These are phyloP conservation scores for Cucurbita ficifolia DNA, from an alignment of 306 rosid species.

Conservation along the genomic window DNA sequence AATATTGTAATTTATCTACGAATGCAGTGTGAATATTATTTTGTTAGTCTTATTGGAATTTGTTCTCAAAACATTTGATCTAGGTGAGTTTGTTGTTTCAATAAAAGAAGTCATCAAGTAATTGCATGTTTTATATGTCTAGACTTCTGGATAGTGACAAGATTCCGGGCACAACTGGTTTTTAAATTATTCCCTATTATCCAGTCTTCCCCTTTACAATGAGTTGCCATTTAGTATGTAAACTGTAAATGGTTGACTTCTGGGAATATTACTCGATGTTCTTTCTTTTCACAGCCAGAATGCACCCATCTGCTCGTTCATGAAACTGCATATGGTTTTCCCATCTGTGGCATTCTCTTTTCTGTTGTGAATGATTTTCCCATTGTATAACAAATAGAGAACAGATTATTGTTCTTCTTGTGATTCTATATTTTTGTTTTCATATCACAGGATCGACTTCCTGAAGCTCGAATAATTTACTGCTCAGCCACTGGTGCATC, in stretches of 20 bases:
- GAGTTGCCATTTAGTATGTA: neutral
- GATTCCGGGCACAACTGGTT: neutral
- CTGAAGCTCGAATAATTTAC: slow-evolving; percentile 80
- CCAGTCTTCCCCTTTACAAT: neutral
- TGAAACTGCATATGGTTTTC: neutral
- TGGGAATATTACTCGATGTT: neutral
- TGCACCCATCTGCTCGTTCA: neutral
- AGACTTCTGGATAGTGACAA: neutral
- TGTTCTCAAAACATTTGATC: neutral
- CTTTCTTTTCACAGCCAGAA: neutral
- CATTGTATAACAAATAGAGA: neutral
- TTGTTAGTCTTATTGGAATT: neutral
- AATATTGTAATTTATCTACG: neutral
- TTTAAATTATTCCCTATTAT: neutral
- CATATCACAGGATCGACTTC: slow-evolving; percentile 60
- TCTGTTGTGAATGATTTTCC: neutral
- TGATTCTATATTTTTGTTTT: slow-evolving; percentile 4
- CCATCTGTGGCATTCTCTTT: neutral
- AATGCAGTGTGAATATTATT: neutral
- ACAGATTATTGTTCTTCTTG: neutral
- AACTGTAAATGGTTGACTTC: neutral
- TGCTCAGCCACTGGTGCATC: slow-evolving; percentile 99
- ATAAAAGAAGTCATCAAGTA: neutral
- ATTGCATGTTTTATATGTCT: neutral
- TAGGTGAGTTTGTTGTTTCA: neutral